A percentile compares a stretch with the other conserved stretches of the same genome.
These are phyloP conservation scores for Backusella circina DNA, from an alignment of 192 early-diverging fungal species.

Conservation along the genomic window DNA sequence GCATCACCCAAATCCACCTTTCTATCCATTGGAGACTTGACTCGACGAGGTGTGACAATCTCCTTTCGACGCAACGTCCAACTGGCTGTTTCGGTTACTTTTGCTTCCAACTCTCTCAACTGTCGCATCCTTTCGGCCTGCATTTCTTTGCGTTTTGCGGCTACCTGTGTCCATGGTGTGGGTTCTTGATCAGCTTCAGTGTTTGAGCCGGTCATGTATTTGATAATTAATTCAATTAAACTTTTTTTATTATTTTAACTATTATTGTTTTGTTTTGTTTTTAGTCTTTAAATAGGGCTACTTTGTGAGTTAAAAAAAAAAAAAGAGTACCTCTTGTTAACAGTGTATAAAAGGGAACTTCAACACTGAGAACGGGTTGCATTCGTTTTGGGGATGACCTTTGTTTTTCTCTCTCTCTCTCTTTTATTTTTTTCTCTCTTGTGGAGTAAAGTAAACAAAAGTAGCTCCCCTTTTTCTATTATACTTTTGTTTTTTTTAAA, in stretches of 20 bases:
- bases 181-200: neutral
- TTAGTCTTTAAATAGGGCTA: neutral
- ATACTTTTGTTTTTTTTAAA: neutral
- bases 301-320: neutral
- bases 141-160: slow-evolving; percentile 10
- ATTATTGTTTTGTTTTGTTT: neutral
- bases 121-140: slow-evolving; percentile 14
- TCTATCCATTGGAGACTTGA: neutral
- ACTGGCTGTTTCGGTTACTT: slow-evolving; percentile 11
- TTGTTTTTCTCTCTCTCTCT: neutral
- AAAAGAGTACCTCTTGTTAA: neutral
- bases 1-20: slow-evolving; percentile 22
- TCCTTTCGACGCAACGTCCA: slow-evolving; percentile 6
- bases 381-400: neutral
- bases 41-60: neutral
- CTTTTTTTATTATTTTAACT: neutral
- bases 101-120: slow-evolving; percentile 10
- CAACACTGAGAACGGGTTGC: neutral
- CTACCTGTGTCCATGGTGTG: slow-evolving; percentile 11
- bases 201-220: neutral
- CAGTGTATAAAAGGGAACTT: neutral
- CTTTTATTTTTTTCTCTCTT: neutral
- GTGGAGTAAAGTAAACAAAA: neutral
- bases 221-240: neutral
- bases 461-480: neutral